These are phyloP conservation scores for Candida maris DNA, from an alignment of 805 yeast species.

Conservation along the genomic window DNA sequence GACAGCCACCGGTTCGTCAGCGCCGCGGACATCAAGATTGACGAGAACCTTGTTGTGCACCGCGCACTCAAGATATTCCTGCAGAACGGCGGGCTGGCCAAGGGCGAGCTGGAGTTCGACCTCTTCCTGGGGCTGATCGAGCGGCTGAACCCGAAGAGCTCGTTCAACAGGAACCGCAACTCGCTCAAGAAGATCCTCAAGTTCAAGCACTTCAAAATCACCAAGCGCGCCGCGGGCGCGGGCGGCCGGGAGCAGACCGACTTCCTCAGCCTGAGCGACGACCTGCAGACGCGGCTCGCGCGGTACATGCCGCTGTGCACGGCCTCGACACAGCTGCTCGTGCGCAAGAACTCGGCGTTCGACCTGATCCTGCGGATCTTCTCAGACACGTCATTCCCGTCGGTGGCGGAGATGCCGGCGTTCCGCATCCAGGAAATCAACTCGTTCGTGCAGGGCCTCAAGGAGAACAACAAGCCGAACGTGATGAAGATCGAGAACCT, in stretches of 20 bases:
- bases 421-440: constrained; percentile 1
- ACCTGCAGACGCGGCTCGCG: constrained; percentile 5
- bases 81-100: constrained; percentile 4
- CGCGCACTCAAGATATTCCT: constrained; percentile 10
- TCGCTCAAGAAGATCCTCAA: constrained; percentile 8
- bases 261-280: constrained; percentile 4
- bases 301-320: constrained; percentile 5
- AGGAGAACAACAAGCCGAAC: constrained; percentile 5
- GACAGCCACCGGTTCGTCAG: constrained; percentile 1
- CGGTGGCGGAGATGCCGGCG: constrained; percentile 2
- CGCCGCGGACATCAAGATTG: constrained; percentile 12
- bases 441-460: constrained; percentile 5
- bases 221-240: not conserved
- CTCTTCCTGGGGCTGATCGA: constrained; percentile 6
- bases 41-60: constrained; percentile 12
- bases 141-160: not conserved
- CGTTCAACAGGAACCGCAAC: constrained; percentile 8
- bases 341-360: constrained; percentile 14
- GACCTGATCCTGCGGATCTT: constrained; percentile 10
- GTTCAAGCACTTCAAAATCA: constrained; percentile 11
- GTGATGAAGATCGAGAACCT: constrained; percentile 14
- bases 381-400: constrained; percentile 5
- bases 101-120: constrained; percentile 6
- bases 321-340: not conserved
- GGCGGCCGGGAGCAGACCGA: not conserved